Evolutionary conservation across 2,329 filamentous ascomycete genomes (phyloP), one percentile per base, ranked within the genome.

Genomic region (Anisogramma anomala): DNA sequence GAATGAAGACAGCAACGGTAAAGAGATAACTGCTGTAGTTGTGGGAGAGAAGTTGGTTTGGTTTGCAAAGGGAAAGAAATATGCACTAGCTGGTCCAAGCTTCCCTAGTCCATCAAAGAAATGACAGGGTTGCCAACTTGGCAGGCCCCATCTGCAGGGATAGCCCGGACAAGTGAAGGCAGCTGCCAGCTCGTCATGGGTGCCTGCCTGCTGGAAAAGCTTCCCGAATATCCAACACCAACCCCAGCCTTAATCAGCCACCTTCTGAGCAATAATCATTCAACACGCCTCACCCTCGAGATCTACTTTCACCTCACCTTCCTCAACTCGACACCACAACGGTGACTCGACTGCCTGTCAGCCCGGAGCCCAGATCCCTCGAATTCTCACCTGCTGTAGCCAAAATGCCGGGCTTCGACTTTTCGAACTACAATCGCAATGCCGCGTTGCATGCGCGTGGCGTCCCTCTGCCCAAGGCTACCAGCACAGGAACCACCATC

Each of bases 381-480:
- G 40, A 39, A 19, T 33, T 20, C 20, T 11, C 15, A 14, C 28
- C n/a, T 27, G 18, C 32, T 15, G 32, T 28, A 36, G 28, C 47
- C 66, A 80, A 58, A 56, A 98, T 98, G 91, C 81, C 84, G 56
- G 88, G 88, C 69, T 94, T 95, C 75, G 88, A 96, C 71, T 98
- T 98, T 75, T 93, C 87, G 65, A 98, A 98, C 75, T 91, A 96
- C 78, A 94, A 94, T 77, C 86, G 91, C 72, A 98, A 98, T 77
- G 79, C 83, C 62, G 89, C 89, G 50, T 79, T 98, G 53, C 89
- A 96, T 64, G 86, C 89, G 55, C 79, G 82, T 65, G 93, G 93
- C 54, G 82, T 96, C 39, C 91, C 91, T 48, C 72, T 96, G 46
- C 91, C 93, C 56, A 96, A 95, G 70, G 91, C 91, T 49, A 98